Conservation (phyloP, 768 basidiomycete genomes). For the Kwoniella bestiolae region DNA sequence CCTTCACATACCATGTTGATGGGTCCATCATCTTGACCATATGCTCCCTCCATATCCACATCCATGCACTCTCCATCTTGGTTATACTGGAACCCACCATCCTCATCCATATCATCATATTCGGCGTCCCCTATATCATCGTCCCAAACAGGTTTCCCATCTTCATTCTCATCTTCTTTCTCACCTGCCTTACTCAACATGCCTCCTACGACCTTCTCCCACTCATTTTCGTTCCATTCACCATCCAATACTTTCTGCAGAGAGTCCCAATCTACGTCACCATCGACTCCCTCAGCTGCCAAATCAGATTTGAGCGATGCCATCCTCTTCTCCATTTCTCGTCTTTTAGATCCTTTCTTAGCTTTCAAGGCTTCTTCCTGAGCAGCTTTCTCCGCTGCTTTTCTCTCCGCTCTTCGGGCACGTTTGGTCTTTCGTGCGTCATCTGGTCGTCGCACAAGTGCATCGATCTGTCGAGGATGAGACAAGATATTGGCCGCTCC, state of each 20-base stretch:
- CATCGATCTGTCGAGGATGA: conserved; percentile 70
- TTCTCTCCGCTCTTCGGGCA: conserved; percentile 72
- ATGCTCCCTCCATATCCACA: conserved; percentile 56
- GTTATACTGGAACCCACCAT: conserved; percentile 61
- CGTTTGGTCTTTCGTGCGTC: conserved; percentile 84
- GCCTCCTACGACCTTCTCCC: conserved; percentile 79
- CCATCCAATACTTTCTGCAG: conserved; percentile 81
- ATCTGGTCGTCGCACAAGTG: conserved; percentile 65
- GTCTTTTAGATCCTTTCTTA: conserved; percentile 70
- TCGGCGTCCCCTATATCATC: conserved; percentile 78
- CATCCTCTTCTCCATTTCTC: conserved; percentile 68
- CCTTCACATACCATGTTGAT: conserved; percentile 51
- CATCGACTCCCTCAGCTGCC: conserved; percentile 59
- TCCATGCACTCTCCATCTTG: conserved; percentile 51
- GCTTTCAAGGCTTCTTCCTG: conserved; percentile 71
- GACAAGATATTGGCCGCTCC: conserved; percentile 69
- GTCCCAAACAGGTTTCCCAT: conserved; percentile 83
- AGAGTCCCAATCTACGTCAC: conserved; percentile 56
- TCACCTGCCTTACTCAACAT: conserved; percentile 66
- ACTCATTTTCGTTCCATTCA: conserved; percentile 86
- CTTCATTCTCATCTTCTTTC: conserved; percentile 41
- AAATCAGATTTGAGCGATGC: conserved; percentile 83
- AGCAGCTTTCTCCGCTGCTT: conserved; percentile 58
- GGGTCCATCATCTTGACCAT: conserved; percentile 60
- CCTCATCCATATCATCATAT: conserved; percentile 61